Base-by-base conservation (phyloP, 2,329 filamentous ascomycete genomes). In the Penicillium vulpinum region DNA sequence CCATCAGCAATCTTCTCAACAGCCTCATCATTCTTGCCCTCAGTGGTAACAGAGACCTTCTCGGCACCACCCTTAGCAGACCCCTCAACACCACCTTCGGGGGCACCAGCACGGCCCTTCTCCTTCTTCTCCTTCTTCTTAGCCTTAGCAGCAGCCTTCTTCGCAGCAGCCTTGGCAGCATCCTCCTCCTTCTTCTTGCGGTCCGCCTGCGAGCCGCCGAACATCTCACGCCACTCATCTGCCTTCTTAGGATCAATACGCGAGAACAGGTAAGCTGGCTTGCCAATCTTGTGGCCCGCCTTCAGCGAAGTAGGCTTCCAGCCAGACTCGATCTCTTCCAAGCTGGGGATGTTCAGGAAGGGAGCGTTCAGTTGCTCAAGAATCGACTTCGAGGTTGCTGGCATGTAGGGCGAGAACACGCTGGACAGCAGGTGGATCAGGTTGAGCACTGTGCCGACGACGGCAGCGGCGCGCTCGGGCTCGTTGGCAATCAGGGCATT, bases 351-450 rank as follows among this genome's bases (percentile, higher is more conserved):
- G 35, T 75, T 75, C 46, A 82, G 75, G 68, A 84, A 76, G 52
- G 84, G 72, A 45, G 75, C 76, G 57, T 88, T 85, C 28, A 97
- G 83, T 78, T 97, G 93, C 61, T 84, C 76, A 62, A 91, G 84
- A 65, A 97, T 96, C 31, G 85, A 85, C 58, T 82, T 82, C 4
- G 89, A 82, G 9, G 89, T 92, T n/a, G 83, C 83, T 39, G 91
- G 92, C 81, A 97, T 90, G 77, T 93, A 97, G 0, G 92, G 92
- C 51, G 86, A 85, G 55, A 92, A 84, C 41, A 96, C 78, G 52
- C 85, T 87, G 22, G 92, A 90, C 46, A 96, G 82, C 31, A 97
- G 86, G 70, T 93, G 86, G 52, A 93, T 86, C 62, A 92, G 85
- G 77, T 95, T 95, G 58, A 96, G 80, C 1, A 88, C 90, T n/a